Evolutionary conservation across 1,139 yeast species (phyloP), one percentile per base, ranked within the genome.

Genomic region (Pichia terricola): DNA sequence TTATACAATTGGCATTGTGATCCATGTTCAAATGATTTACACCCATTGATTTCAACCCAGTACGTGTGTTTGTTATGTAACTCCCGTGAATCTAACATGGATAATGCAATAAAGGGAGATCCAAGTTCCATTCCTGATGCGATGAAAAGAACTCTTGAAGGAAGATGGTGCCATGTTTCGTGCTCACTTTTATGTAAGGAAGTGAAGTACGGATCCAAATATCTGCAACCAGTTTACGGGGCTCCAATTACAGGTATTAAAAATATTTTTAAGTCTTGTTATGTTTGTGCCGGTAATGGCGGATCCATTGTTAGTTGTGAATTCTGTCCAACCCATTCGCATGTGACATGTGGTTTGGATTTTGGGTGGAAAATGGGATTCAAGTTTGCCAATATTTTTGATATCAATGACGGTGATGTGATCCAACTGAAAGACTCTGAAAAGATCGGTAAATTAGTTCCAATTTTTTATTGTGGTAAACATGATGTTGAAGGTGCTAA

Each of bases 91-190:
- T 59, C 68, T 5, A 71, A 70, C 50, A 66, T 70, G 50, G 77
- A 71, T 48, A 60, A 67, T 22, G 66, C 74, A 22, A 65, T 72
- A 31, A 54, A 62, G 28, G 77, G 79, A 0, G 62, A 63, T 25
- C 57, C 63, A 1, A 49, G 57, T 37, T 68, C 72, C 0, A 66
- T 66, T 32, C 81, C 84, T 0, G 91, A 83, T 51, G 87, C 79
- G 37, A 62, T 88, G 53, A 85, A 84, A 55, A 73, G 87, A n/a
- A 79, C 94, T 0, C 55, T 60, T 16, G 77, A 73, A 33, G 84
- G 86, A 2, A 69, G 70, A 47, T 89, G 97, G 97, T 80, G 82
- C 35, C 97, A 89, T 64, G 67, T 83, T 5, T 52, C 77, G 4
- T 89, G 98, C 63, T 82, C 94, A 0, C 46, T 85, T 0, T 80